Evolutionary conservation across 108 stramenopile species (phyloP).

Genomic region (Craspedostauros australis): DNA sequence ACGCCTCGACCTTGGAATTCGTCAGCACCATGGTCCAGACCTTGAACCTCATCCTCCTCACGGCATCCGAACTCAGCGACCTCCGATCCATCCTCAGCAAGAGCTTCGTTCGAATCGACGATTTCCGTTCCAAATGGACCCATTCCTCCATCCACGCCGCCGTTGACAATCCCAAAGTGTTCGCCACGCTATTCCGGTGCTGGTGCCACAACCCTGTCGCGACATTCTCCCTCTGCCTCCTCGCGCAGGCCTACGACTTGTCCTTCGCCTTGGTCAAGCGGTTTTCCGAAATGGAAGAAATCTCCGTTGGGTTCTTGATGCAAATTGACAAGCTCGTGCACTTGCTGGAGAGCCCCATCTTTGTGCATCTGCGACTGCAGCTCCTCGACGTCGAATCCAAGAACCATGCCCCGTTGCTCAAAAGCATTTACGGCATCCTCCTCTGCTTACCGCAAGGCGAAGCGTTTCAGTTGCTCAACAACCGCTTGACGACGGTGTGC

Average conservation of each 20-base stretch:
- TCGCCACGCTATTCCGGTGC: constrained; percentile 82
- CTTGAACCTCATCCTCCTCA: constrained; percentile 94
- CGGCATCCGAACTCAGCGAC: constrained; percentile 91
- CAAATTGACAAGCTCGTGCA: constrained; percentile 97
- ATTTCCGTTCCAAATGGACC: constrained; percentile 9
- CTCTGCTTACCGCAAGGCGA: constrained; percentile 94
- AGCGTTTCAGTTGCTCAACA: constrained; percentile 83
- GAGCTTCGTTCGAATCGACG: constrained; percentile 5
- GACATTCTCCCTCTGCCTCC: constrained; percentile 91
- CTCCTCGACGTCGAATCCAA: constrained; percentile 88
- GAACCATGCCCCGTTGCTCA: constrained; percentile 83
- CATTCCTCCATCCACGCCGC: constrained; percentile 23
- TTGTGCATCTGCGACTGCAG: constrained; percentile 92
- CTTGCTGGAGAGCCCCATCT: constrained; percentile 96
- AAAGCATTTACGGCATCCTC: constrained; percentile 90
- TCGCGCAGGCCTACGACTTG: constrained; percentile 93
- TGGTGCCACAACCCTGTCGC: constrained; percentile 98
- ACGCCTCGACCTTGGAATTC: constrained; percentile 78
- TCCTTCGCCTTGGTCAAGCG: constrained; percentile 87
- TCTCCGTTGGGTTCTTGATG: constrained; percentile 97
- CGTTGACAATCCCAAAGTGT: constrained; percentile 65
- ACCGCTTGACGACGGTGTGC: constrained; percentile 81
- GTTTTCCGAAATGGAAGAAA: constrained; percentile 86
- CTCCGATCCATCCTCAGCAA: constrained; percentile 58
- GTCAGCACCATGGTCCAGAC: constrained; percentile 96